Evolutionary conservation across 768 basidiomycete species (phyloP).

Genomic region (Cystofilobasidium ferigula): DNA sequence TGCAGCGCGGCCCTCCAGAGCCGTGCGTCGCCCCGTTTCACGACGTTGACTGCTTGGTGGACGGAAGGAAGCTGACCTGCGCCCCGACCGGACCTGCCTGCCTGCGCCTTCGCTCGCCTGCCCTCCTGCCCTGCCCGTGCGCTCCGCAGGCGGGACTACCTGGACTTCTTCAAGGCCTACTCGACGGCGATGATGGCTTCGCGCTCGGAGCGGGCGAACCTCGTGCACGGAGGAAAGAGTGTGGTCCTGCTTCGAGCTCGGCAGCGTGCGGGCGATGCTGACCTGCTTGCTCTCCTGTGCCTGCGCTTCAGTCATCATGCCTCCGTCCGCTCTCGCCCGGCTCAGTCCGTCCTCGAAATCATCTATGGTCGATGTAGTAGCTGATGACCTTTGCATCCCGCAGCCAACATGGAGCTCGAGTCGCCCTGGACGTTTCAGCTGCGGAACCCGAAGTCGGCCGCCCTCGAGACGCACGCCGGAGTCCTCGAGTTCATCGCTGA

Average conservation of each 20-base stretch:
- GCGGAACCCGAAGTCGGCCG: conserved; percentile 74
- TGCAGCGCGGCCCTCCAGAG: conserved; percentile 17
- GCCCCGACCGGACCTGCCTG: background rate
- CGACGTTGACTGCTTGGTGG: background rate
- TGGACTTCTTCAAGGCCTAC: conserved; percentile 88
- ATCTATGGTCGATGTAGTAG: background rate
- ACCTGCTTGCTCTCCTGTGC: background rate
- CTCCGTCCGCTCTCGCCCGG: conserved; percentile 81
- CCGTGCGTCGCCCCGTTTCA: conserved; percentile 4
- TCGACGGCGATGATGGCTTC: conserved; percentile 81
- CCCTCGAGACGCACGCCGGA: conserved; percentile 81
- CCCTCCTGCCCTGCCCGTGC: background rate
- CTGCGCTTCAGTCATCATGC: conserved; percentile 85
- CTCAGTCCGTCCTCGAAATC: conserved; percentile 45
- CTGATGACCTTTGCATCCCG: background rate
- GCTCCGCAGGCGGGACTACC: conserved; percentile 50
- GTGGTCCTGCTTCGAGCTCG: no score
- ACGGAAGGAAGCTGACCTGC: background rate
- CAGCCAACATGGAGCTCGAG: conserved; percentile 70
- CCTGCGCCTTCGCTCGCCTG: no score
- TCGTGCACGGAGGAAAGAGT: conserved; percentile 98
- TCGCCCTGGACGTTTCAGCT: conserved; percentile 94
- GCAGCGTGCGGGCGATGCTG: conserved; percentile 21
- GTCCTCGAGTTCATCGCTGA: conserved; percentile 98
- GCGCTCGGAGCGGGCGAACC: conserved; percentile 63